Base-by-base conservation (phyloP, 192 early-diverging fungal species). In the Podila epigama region DNA sequence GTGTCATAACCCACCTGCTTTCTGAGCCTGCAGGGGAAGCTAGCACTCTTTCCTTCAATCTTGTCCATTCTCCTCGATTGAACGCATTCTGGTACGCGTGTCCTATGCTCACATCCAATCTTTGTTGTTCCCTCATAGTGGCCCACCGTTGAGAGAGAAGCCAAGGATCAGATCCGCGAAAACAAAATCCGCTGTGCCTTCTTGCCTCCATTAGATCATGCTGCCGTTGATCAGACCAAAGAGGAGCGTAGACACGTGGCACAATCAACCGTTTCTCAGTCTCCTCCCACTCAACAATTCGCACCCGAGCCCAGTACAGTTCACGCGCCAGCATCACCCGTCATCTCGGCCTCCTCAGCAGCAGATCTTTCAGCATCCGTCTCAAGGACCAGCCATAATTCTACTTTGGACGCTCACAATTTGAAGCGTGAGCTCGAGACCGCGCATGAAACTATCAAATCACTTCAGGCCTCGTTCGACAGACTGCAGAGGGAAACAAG, bases 121-220 rank as follows among this genome's bases (percentile, higher is more conserved):
- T 11, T 34, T 34, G n/a, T 0, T 20, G 9, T 35, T 35, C 58
- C n/a, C 51, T 56, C 42, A 27, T 70, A 89, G 84, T 93, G 90
- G 92, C 59, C 85, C 25, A 82, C 71, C 61, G 78, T 89, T 7
- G 92, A 93, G 66, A 78, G 81, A 57, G 81, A 85, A 34, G 71
- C 85, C 29, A 89, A 82, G 81, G 83, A 82, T 27, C 77, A 75
- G 29, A 90, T 92, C 61, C 83, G 79, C 34, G 88, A 93, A 68
- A 87, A 86, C 54, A 93, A 92, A 70, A 83, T 93, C 53, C 84
- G 87, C 33, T 91, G 89, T 52, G 80, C 82, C 3, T 87, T 82
- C 60, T 72, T 88, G 11, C 72, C 81, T 2, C 29, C 84, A 54
- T 42, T 60, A 36, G 70, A 67, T 10, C 40, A 50, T 13, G 59